phyloP scores from a whole-genome alignment of 306 rosid genomes.

The Cucurbita pepo region DNA sequence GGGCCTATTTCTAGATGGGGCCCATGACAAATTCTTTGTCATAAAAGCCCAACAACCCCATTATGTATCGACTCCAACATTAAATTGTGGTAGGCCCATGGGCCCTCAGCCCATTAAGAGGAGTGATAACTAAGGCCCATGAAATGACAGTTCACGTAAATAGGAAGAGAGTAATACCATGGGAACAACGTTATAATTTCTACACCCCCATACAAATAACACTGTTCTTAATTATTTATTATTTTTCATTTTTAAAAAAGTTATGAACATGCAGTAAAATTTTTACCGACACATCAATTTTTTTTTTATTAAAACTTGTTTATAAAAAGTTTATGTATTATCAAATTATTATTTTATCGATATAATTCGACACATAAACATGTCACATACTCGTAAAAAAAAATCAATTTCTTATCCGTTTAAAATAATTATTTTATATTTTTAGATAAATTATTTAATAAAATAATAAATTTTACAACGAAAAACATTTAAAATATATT shows the following conservation, averaged over 20 bases:
- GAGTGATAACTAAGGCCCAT: background rate
- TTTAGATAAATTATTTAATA: no score
- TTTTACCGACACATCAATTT: background rate
- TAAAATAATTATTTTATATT: no score
- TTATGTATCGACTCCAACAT: background rate
- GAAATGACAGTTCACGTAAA: background rate
- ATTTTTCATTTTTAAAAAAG: background rate
- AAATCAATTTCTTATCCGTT: no score
- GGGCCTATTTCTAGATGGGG: background rate
- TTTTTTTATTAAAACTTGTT: no score
- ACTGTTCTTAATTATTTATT: background rate
- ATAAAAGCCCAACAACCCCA: background rate
- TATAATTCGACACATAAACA: no score
- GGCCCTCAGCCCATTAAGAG: background rate
- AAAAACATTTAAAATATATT: no score
- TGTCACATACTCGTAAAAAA: no score
- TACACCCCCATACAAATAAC: background rate
- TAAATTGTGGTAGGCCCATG: background rate
- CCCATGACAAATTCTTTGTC: background rate
- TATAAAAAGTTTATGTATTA: no score
- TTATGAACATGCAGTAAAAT: background rate
- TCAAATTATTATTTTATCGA: no score
- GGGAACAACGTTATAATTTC: background rate
- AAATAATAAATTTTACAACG: no score
- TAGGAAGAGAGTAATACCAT: background rate